phyloP scores from a whole-genome alignment of 2,329 filamentous ascomycete genomes.

The Fusarium coicis region DNA sequence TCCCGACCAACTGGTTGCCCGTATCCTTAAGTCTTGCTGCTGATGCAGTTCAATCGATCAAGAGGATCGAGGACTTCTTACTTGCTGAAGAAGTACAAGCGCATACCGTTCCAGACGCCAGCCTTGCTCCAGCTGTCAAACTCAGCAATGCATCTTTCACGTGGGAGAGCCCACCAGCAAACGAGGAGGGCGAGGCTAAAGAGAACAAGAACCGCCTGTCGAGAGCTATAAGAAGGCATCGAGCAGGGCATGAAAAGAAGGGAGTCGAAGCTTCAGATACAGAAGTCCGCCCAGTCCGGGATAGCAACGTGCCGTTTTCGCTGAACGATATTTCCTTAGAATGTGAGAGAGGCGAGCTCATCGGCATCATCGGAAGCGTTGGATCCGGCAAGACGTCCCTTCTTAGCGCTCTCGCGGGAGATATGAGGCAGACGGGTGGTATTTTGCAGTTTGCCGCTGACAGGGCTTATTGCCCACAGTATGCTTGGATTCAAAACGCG shows the following conservation, averaged over 20 bases:
- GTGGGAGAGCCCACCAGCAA: not conserved
- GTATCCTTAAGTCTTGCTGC: not conserved
- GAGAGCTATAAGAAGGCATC: not conserved
- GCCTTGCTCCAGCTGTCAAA: not conserved
- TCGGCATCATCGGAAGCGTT: not conserved
- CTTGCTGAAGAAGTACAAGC: not conserved
- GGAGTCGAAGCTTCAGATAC: not conserved
- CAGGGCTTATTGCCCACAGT: not conserved
- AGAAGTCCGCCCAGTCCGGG: not conserved
- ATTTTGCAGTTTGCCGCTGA: not conserved
- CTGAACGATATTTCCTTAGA: not conserved
- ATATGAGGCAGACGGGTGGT: not conserved
- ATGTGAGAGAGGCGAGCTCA: not conserved
- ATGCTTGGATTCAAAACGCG: not conserved
- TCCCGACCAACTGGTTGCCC: not conserved
- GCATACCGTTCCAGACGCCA: not conserved
- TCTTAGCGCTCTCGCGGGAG: not conserved
- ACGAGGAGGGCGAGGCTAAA: not conserved
- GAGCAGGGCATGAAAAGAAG: not conserved
- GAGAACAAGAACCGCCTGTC: not conserved
- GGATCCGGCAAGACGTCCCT: not conserved
- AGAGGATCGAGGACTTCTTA: not conserved
- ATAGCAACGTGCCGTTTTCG: not conserved
- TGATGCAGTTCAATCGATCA: not conserved
- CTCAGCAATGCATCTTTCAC: not conserved